Evolutionary conservation across 2,329 filamentous ascomycete genomes (phyloP), one percentile per base, ranked within the genome.

Genomic region (Clarireedia homoeocarpa): DNA sequence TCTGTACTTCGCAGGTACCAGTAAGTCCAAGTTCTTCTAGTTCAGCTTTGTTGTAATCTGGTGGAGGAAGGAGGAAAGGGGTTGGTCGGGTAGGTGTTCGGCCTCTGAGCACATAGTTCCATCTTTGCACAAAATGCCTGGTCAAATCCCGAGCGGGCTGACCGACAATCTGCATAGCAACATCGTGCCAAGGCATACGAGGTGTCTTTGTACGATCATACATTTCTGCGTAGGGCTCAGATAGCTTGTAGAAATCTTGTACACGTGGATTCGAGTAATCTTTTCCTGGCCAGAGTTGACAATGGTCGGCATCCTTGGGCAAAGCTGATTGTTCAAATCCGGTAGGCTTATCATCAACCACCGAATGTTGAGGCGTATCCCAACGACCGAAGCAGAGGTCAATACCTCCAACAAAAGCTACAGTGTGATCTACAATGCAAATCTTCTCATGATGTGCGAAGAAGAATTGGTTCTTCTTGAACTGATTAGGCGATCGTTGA

Each of bases 391-490:
- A 96, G 72, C 94, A 99, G 23, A 99, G 77, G 74, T 99, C 94
- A 60, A 99, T 89, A 38, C 94, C 94, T 58, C 94, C 94, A 49
- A 96, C 85, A 70, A 99, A 97, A 10, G 92, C 94, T 50, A 97
- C 84, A 53, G 92, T 94, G 67, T 97, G 94, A 69, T 99, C 94
- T 17, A 99, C 88, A 42, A 99, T 84, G 67, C 91, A 92, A n/a
- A 99, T 81, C 73, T 99, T 99, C 71, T 99, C 94, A 72, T 99
- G 94, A 69, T 99, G 94, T 1, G 94, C 94, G 78, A 95, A 99
- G 77, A 99, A 99, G 75, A 99, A 99, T 47, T 96, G 95, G 66
- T 97, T 97, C 73, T 99, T 95, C 67, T 95, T 89, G 73, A 97
- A 91, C 72, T 99, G 94, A 65, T 99, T 96, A 0, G 94, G 94